Conservation (phyloP, 2,329 filamentous ascomycete genomes). For the Sporothrix phasma region DNA sequence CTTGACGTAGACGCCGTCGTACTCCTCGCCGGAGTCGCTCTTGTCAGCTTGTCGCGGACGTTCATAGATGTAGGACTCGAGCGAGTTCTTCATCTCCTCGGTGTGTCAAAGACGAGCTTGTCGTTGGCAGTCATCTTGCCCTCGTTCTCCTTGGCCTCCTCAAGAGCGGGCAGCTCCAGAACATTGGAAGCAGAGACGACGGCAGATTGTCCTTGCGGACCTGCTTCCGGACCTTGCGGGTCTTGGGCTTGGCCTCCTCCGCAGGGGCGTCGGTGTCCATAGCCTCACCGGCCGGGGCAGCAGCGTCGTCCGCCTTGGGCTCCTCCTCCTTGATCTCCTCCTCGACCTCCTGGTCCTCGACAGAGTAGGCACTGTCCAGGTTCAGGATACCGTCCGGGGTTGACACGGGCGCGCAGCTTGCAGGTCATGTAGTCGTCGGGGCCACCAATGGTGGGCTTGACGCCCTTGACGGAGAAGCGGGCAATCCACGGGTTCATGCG, state of each 20-base stretch:
- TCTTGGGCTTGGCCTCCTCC: constrained; percentile 57
- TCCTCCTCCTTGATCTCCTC: constrained; percentile 43
- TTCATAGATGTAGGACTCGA: constrained; percentile 96
- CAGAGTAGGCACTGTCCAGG: constrained; percentile 93
- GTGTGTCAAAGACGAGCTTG: constrained; percentile 98
- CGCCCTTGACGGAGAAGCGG: constrained; percentile 93
- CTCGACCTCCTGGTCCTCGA: constrained; percentile 95
- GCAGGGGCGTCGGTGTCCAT: constrained; percentile 74
- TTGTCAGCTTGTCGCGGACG: constrained; percentile 63
- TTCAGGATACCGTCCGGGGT: constrained; percentile 94
- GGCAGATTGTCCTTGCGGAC: constrained; percentile 93
- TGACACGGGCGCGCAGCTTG: constrained; percentile 96
- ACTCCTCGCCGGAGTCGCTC: constrained; percentile 7
- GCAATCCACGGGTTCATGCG: constrained; percentile 89
- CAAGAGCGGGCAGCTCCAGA: constrained; percentile 59
- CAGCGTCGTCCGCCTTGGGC: constrained; percentile 23
- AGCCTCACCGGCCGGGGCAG: constrained; percentile 30
- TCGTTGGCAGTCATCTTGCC: constrained; percentile 91
- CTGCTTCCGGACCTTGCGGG: constrained; percentile 98
- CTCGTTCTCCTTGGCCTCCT: constrained; percentile 69
- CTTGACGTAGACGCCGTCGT: constrained; percentile 12
- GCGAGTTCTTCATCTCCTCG: constrained; percentile 99
- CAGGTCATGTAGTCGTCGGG: constrained; percentile 99
- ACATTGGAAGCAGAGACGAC: constrained; percentile 75
- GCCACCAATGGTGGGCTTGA: constrained; percentile 65